Evolutionary conservation across 139 green algal genomes (phyloP), one percentile per base, ranked within the genome.

Genomic region (Picochlorum sp.): DNA sequence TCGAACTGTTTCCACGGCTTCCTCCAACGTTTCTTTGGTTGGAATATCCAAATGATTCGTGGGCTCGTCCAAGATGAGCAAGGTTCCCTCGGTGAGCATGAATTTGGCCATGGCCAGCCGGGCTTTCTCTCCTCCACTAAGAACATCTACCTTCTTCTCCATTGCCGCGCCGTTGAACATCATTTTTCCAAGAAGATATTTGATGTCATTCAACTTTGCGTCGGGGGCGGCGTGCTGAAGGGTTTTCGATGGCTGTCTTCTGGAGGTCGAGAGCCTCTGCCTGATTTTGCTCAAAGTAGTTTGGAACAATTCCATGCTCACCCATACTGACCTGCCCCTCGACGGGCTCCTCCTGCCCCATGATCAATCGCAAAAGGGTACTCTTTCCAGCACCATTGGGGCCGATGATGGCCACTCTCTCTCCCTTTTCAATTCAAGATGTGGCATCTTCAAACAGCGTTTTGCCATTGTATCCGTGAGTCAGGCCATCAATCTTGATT

Each of bases 21-120:
- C 86, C 79, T 97, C 91, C 70, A 96, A 77, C 71, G 88, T 95
- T 70, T 98, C 93, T 84, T 99, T 99, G 63, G 71, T 84, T n/a
- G 94, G 92, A 58, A 99, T 99, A 86, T 99, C 94, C 74, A 99
- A 75, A 75, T 98, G 94, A 83, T 99, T 99, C 73, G 94, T 99
- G 37, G 92, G 92, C 80, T 97, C 91, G 56, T 98, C 93, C 52
- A 99, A 80, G 10, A 97, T 81, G 16, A 97, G 80, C 58, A 97
- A 72, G 3, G 82, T 94, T 47, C 85, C 87, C 18, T 85, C 69
- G 1, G 90, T 97, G 67, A 95, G 85, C 94, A 99, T 99, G 81
- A 99, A 99, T 81, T 98, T 98, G 61, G 94, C 93, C 51, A 99
- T 81, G 0, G 94, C 93, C 31, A 99, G 77, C 8, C 94, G 85